Percentiles rank a stretch among this genome's conserved stretches.
phyloP scores from a whole-genome alignment of 2,329 filamentous ascomycete species.

The Phialocephala sp. region DNA sequence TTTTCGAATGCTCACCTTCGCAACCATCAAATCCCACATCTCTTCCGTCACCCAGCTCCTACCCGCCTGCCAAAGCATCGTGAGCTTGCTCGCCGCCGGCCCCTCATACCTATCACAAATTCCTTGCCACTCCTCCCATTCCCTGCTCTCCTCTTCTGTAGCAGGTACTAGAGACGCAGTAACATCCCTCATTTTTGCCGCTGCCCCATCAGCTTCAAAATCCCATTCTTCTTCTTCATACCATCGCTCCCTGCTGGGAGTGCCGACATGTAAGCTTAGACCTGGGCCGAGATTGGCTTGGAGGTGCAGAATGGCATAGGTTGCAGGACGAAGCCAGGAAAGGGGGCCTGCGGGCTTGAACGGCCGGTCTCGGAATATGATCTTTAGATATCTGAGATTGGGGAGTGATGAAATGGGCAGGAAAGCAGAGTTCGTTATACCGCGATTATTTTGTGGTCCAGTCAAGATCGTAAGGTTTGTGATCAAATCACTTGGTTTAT shows the following conservation, averaged over 20 bases:
- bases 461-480: background rate
- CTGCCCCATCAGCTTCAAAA: background rate
- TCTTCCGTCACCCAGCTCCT: background rate
- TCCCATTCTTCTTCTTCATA: background rate
- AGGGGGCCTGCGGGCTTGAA: background rate
- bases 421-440: background rate
- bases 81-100: background rate
- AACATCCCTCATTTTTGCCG: background rate
- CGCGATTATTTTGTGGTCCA: background rate
- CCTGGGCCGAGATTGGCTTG: background rate
- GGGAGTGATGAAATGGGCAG: background rate
- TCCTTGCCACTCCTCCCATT: background rate
- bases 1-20: background rate
- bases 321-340: background rate
- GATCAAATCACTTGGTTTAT: background rate
- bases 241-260: background rate
- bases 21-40: slow-evolving; percentile 1
- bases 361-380: background rate
- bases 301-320: background rate
- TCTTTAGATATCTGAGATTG: background rate
- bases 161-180: background rate
- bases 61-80: background rate
- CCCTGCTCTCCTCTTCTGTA: background rate
- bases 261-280: background rate
- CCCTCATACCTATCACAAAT: background rate